Base-by-base conservation (phyloP, 768 basidiomycete genomes). In the Russula vinacea region DNA sequence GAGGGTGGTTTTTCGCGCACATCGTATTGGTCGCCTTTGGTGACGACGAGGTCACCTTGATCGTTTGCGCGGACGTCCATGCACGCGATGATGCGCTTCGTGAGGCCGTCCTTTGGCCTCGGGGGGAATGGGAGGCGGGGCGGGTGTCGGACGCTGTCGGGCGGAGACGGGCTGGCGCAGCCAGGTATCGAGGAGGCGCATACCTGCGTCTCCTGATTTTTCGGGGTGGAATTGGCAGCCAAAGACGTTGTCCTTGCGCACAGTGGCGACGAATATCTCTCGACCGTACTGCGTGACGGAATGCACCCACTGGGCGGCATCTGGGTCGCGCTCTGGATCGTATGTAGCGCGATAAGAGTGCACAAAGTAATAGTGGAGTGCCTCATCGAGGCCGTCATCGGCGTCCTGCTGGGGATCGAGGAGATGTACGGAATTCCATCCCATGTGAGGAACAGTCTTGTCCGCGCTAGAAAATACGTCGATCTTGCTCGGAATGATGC, bases 21-120 rank as follows among this genome's bases (percentile, higher is more conserved):
- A 73, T 98, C 94, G 77, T 99, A 99, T 74, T 97, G 97, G 75
- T 99, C 97, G 62, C 97, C 97, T 78, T 99, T 99, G 49, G 97
- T 99, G 1, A 99, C 97, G 63, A 99, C 94, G 58, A 99, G 86
- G 74, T 99, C 97, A 33, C 97, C 97, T 16, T 86, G 74, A 74
- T 99, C 97, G 75, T 98, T 98, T 22, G 94, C 85, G 51, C 97
- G 88, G 24, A 99, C 96, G 74, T 99, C 97, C 84, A 99, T 86
- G 75, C 96, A 98, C 17, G 97, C 96, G 67, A 98, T 84, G 73
- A 99, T 89, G 53, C 97, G 90, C 75, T 92, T 98, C 2, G 94
- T 96, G 65, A 96, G 84, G 13, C 85, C 82, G 73, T 92, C 84
- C 58, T 72, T 78, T 8, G 78, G 73, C 60, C 76, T 78, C 0